A percentile compares a stretch with the other conserved stretches of the same genome.
phyloP scores from a whole-genome alignment of 352 stramenopile genomes.

The Elongisporangium anandrum region DNA sequence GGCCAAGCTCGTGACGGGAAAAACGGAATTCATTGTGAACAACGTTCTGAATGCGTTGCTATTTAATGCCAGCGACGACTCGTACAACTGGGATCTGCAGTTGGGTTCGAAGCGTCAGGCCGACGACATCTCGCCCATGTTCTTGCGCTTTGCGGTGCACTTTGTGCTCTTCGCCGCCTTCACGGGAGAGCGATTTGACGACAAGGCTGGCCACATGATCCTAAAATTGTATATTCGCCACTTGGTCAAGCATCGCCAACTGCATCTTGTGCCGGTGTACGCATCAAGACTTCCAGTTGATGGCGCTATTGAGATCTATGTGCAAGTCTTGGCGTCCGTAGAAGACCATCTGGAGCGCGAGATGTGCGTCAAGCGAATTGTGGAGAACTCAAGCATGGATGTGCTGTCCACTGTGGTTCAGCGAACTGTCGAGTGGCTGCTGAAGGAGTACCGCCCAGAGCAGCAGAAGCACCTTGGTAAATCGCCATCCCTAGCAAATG shows the following conservation, averaged over 20 bases:
- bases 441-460: slow-evolving; percentile 22
- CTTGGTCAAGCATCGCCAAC: slow-evolving; percentile 71
- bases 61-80: slow-evolving; percentile 33
- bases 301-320: slow-evolving; percentile 65
- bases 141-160: slow-evolving; percentile 76
- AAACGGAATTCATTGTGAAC: slow-evolving; percentile 75
- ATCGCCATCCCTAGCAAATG: slow-evolving; percentile 12
- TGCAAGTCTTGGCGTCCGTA: slow-evolving; percentile 61
- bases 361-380: slow-evolving; percentile 59
- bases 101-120: slow-evolving; percentile 33
- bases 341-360: slow-evolving; percentile 64
- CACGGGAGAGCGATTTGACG: slow-evolving; percentile 64
- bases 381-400: slow-evolving; percentile 60
- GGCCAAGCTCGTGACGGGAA: slow-evolving; percentile 69
- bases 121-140: slow-evolving; percentile 44
- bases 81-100: slow-evolving; percentile 69
- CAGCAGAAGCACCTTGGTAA: slow-evolving; percentile 21
- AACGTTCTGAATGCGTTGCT: slow-evolving; percentile 54
- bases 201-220: slow-evolving; percentile 68
- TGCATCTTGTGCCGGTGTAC: slow-evolving; percentile 75
- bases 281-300: slow-evolving; percentile 52
- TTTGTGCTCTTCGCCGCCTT: slow-evolving; percentile 73
- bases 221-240: slow-evolving; percentile 82
- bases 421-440: slow-evolving; percentile 47
- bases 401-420: slow-evolving; percentile 58